Conservation (phyloP, 306 rosid genomes). For the Glycine soja region DNA sequence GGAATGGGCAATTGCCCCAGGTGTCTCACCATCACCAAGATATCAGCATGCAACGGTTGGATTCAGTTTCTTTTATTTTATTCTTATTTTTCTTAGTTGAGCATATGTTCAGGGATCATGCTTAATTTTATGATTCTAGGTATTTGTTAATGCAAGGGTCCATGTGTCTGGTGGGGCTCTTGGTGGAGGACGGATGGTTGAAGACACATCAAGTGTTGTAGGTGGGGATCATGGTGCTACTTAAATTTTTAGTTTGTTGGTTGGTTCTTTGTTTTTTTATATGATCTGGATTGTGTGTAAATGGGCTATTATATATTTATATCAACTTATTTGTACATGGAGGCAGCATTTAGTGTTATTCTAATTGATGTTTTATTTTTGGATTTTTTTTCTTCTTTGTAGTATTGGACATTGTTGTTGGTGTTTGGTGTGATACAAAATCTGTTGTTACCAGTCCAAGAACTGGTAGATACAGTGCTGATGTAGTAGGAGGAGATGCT, state of each 20-base stretch:
- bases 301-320: neutral
- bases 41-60: too few relatives aligned
- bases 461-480: slow-evolving; percentile 98
- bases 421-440: slow-evolving; percentile 99
- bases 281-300: slow-evolving; percentile 30
- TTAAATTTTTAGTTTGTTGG: slow-evolving; percentile 30
- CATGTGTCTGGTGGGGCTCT: slow-evolving; percentile 99
- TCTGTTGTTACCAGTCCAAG: slow-evolving; percentile 96
- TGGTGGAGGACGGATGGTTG: slow-evolving; percentile 99
- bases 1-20: too few relatives aligned
- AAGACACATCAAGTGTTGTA: slow-evolving; percentile 98
- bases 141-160: slow-evolving; percentile 97
- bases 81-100: too few relatives aligned
- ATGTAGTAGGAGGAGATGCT: slow-evolving; percentile 99
- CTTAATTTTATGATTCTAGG: slow-evolving; percentile 74
- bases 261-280: neutral
- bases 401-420: slow-evolving; percentile 99
- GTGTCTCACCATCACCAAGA: too few relatives aligned
- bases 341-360: slow-evolving; percentile 22
- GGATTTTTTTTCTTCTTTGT: slow-evolving; percentile 43
- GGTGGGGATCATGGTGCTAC: slow-evolving; percentile 61
- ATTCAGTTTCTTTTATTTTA: too few relatives aligned
- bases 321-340: slow-evolving; percentile 26
- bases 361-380: slow-evolving; percentile 35
- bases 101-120: too few relatives aligned